These are phyloP conservation scores for Magnaporthiopsis poae DNA, from an alignment of 2,329 filamentous ascomycete species.

Conservation along the genomic window DNA sequence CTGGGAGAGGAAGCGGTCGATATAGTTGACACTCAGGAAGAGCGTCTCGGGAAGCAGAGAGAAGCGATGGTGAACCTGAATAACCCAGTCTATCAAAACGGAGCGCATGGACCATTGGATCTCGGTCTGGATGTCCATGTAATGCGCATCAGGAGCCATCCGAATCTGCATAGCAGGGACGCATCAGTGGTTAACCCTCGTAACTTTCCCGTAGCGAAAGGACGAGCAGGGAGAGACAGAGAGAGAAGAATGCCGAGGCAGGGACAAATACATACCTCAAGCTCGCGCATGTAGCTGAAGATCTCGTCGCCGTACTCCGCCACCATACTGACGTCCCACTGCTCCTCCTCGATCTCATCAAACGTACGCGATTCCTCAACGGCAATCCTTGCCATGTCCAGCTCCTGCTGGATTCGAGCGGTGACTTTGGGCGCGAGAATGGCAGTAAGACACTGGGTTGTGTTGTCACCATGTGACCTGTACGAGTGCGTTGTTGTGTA, in stretches of 20 bases:
- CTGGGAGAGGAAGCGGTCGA: slow-evolving; percentile 87
- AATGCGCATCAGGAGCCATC: slow-evolving; percentile 73
- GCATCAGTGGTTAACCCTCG: neutral
- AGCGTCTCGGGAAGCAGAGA: slow-evolving; percentile 87
- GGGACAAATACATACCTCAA: slow-evolving; percentile 55
- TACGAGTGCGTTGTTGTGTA: slow-evolving; percentile 69
- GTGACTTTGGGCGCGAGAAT: slow-evolving; percentile 65
- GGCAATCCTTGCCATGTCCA: slow-evolving; percentile 53
- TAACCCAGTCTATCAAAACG: slow-evolving; percentile 93
- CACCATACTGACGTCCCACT: slow-evolving; percentile 94
- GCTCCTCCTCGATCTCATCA: slow-evolving; percentile 79
- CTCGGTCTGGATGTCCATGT: slow-evolving; percentile 96
- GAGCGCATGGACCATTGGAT: slow-evolving; percentile 99
- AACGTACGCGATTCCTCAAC: slow-evolving; percentile 56
- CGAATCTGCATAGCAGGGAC: slow-evolving; percentile 10
- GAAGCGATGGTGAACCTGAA: slow-evolving; percentile 93
- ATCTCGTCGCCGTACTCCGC: slow-evolving; percentile 95
- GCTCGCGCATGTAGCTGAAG: slow-evolving; percentile 78
- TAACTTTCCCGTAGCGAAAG: neutral
- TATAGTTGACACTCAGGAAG: slow-evolving; percentile 90
- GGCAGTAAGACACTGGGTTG: slow-evolving; percentile 39
- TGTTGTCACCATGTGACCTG: slow-evolving; percentile 59
- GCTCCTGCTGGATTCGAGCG: slow-evolving; percentile 59
- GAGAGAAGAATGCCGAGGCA: neutral
- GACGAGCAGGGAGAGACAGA: neutral